These are phyloP conservation scores for Gelatoporia subvermispora DNA, from an alignment of 768 basidiomycete genomes.

Conservation along the genomic window DNA sequence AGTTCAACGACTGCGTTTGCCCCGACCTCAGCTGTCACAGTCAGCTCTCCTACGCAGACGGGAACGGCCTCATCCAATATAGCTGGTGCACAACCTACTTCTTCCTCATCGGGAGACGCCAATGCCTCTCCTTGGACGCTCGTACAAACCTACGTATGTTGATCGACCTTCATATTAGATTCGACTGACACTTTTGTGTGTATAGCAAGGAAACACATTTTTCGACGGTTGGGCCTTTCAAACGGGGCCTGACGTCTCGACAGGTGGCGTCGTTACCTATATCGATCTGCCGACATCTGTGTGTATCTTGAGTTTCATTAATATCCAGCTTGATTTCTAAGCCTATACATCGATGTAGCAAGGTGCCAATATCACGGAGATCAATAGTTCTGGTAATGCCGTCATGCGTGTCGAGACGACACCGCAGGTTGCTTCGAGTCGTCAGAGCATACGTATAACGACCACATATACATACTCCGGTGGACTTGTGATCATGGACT, in stretches of 20 bases:
- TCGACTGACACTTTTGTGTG: constrained; percentile 9
- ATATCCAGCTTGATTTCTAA: constrained; percentile 1
- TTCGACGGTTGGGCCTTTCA: constrained; percentile 82
- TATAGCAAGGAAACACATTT: constrained; percentile 63
- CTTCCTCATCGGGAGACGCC: constrained; percentile 6
- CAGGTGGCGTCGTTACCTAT: constrained; percentile 66
- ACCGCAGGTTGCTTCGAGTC: constrained; percentile 54
- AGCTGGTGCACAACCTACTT: constrained; percentile 17
- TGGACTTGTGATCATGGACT: constrained; percentile 75
- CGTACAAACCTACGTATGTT: constrained; percentile 51
- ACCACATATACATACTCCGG: constrained; percentile 55
- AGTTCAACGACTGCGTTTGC: too few species aligned
- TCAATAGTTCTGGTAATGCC: constrained; percentile 71
- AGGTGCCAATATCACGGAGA: constrained; percentile 52
- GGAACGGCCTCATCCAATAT: background rate
- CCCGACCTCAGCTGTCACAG: constrained; percentile 1
- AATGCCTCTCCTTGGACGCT: constrained; percentile 38
- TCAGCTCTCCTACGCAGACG: constrained; percentile 1
- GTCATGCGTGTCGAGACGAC: constrained; percentile 91
- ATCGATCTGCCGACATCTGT: constrained; percentile 59
- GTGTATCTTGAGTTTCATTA: constrained; percentile 16
- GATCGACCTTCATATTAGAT: background rate
- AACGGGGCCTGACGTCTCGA: constrained; percentile 60
- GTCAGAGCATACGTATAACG: constrained; percentile 77
- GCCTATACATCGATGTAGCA: constrained; percentile 29